A percentile compares a stretch with the other conserved stretches of the same genome.
phyloP scores from a whole-genome alignment of 331 rosid genomes.

The Quercus lobata region DNA sequence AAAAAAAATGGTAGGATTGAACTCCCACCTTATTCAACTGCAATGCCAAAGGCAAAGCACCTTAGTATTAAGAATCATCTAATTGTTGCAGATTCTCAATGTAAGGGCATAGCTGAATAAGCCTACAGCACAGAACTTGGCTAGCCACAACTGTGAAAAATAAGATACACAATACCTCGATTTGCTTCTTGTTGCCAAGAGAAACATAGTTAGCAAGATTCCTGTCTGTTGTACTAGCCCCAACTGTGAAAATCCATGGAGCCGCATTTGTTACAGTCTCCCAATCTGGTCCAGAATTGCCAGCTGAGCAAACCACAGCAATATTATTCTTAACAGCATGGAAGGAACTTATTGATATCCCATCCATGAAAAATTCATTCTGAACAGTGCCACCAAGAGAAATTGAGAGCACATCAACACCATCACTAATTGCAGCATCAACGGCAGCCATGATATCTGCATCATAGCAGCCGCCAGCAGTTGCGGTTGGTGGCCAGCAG shows the following conservation, averaged over 20 bases:
- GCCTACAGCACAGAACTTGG: no score
- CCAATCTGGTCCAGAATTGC: conserved; percentile 50
- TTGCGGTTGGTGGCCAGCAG: conserved; percentile 38
- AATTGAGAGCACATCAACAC: conserved; percentile 57
- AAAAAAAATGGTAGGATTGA: background rate
- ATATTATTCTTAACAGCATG: conserved; percentile 59
- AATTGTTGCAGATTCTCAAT: no score
- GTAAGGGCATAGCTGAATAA: no score
- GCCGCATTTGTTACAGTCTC: conserved; percentile 26
- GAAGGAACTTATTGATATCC: conserved; percentile 53
- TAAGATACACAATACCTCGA: background rate
- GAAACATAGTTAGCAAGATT: conserved; percentile 31
- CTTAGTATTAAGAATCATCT: no score
- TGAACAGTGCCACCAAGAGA: conserved; percentile 6
- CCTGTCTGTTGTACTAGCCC: conserved; percentile 67
- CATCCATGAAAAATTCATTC: conserved; percentile 21
- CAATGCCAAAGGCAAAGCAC: no score
- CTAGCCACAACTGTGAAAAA: no score
- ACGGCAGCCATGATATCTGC: conserved; percentile 59
- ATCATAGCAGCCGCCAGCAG: background rate
- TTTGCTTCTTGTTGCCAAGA: conserved; percentile 34
- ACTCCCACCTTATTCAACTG: no score
- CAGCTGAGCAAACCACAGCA: conserved; percentile 51
- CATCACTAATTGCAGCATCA: conserved; percentile 69
- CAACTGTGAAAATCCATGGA: conserved; percentile 75